Conservation (phyloP, 805 yeast species). For the Ascoidea rubescens region DNA sequence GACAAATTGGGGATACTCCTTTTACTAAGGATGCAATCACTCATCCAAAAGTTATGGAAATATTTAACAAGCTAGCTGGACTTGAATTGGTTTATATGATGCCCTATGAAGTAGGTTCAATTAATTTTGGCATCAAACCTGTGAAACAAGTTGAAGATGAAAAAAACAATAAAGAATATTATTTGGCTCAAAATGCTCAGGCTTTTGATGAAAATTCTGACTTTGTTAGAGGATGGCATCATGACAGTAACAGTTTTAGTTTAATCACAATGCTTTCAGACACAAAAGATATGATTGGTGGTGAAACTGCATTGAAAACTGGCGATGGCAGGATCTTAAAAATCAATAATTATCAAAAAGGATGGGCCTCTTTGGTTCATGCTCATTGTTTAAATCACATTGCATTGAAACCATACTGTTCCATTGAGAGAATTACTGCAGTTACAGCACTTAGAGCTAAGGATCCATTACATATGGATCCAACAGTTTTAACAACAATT, state of each 20-base stretch:
- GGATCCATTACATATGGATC: constrained; percentile 22
- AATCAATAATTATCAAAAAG: constrained; percentile 14
- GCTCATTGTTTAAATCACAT: constrained; percentile 16
- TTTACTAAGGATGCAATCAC: constrained; percentile 26
- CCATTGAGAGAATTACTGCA: constrained; percentile 27
- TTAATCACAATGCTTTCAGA: constrained; percentile 30
- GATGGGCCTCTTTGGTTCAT: constrained; percentile 15
- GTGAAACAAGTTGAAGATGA: constrained; percentile 15
- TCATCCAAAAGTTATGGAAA: constrained; percentile 26
- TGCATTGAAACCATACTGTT: constrained; percentile 15
- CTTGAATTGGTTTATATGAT: constrained; percentile 24
- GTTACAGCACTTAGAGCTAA: constrained; percentile 29
- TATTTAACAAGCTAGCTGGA: constrained; percentile 25
- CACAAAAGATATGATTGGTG: constrained; percentile 29
- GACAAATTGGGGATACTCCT: constrained; percentile 20
- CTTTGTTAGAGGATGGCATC: constrained; percentile 26
- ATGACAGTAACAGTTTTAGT: constrained; percentile 28
- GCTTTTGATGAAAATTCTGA: constrained; percentile 8
- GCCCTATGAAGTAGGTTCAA: constrained; percentile 27
- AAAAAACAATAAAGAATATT: constrained; percentile 12
- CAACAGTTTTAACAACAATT: constrained; percentile 26
- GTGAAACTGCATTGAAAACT: constrained; percentile 28
- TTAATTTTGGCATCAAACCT: constrained; percentile 18
- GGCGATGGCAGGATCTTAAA: constrained; percentile 17
- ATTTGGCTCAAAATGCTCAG: background rate